Evolutionary conservation across 805 yeast genomes (phyloP).

Genomic region (Yarrowia osloensis): DNA sequence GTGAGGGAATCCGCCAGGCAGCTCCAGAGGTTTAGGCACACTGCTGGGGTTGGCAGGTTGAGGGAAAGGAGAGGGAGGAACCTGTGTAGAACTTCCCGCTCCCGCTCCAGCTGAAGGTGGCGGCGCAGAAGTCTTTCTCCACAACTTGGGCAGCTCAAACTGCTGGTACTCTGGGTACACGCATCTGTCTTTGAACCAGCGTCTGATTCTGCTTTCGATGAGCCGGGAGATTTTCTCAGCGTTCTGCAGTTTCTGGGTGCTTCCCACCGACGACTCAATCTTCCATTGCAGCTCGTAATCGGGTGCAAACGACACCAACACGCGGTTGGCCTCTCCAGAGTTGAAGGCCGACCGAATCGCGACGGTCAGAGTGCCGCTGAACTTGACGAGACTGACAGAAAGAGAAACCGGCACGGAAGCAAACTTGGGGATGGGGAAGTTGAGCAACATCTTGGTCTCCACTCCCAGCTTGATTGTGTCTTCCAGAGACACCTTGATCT

Average conservation of each 20-base stretch:
- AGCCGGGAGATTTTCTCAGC: constrained; percentile 71
- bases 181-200: constrained; percentile 90
- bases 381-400: constrained; percentile 84
- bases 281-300: constrained; percentile 88
- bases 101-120: not conserved
- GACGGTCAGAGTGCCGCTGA: constrained; percentile 85
- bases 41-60: constrained; percentile 17
- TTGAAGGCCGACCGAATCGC: constrained; percentile 38
- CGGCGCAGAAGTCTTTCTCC: constrained; percentile 54
- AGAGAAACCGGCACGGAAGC: constrained; percentile 86
- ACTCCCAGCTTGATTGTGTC: constrained; percentile 86
- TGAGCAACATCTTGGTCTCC: constrained; percentile 74
- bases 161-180: constrained; percentile 93
- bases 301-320: constrained; percentile 88
- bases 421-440: constrained; percentile 78
- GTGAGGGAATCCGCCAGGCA: constrained; percentile 21
- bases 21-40: constrained; percentile 11
- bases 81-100: not conserved
- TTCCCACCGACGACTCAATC: constrained; percentile 86
- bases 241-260: constrained; percentile 87
- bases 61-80: not conserved
- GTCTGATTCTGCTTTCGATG: constrained; percentile 76
- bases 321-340: constrained; percentile 51
- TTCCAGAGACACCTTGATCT: constrained; percentile 84
- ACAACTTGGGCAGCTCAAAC: constrained; percentile 77